Percentiles rank a stretch among this genome's conserved stretches.
Conservation (phyloP, 208 protist genomes). For the Naegleria gruberi region DNA sequence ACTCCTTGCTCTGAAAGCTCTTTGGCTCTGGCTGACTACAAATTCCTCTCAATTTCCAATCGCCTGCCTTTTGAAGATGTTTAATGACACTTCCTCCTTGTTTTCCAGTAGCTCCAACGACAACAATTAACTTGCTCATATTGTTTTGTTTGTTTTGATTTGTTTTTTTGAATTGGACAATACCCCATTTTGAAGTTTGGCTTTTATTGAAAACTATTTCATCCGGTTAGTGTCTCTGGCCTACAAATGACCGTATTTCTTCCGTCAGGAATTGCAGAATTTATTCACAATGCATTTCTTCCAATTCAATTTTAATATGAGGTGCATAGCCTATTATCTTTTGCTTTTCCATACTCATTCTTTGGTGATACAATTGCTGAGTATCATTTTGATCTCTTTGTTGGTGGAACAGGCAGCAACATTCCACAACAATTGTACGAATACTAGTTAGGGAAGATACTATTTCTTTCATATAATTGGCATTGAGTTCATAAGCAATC, state of each 20-base stretch:
- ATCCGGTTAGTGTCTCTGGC: too few species aligned
- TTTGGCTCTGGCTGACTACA: not conserved
- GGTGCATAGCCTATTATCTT: not conserved
- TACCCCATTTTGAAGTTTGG: too few species aligned
- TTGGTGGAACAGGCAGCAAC: not conserved
- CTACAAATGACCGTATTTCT: too few species aligned
- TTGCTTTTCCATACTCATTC: not conserved
- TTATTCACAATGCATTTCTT: not conserved
- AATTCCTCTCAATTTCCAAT: not conserved
- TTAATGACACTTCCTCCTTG: not conserved
- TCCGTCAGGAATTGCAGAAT: too few species aligned
- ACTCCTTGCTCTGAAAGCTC: not conserved
- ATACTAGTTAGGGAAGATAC: not conserved
- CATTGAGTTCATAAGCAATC: not conserved
- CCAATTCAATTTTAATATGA: not conserved
- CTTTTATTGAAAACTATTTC: too few species aligned
- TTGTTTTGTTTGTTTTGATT: too few species aligned
- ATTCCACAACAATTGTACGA: not conserved
- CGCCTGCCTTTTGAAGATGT: not conserved
- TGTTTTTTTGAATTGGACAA: too few species aligned
- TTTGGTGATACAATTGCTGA: not conserved
- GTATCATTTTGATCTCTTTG: not conserved
- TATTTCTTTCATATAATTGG: not conserved
- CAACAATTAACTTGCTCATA: not conserved
- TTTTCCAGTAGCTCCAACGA: constrained; percentile 13